Base-by-base conservation (phyloP, 2,329 filamentous ascomycete genomes). In the Hypoxylon sp. region DNA sequence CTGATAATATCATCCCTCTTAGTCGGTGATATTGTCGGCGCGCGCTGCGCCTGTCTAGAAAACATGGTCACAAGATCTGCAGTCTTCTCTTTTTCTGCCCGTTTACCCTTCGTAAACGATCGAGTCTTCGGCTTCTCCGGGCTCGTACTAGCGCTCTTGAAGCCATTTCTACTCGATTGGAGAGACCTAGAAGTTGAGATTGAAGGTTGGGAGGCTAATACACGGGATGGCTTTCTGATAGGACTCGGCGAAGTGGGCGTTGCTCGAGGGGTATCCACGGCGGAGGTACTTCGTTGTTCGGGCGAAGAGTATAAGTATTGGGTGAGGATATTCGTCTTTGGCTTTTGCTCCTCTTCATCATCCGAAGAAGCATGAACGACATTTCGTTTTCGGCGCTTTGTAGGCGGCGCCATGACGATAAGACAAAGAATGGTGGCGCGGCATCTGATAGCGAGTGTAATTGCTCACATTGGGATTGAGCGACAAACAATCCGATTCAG, bases 21-120 rank as follows among this genome's bases (percentile, higher is more conserved):
- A 7, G 71, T 69, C 2, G 74, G 74, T n/a, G 78, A 74, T 1
- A 77, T 72, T 58, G 77, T 79, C 34, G 80, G 75, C 19, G 81
- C 81, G 41, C 82, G 83, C 68, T 89, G 85, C 6, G 84, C 84
- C 75, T 91, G 89, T 53, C 84, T 89, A 17, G 87, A 89, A 71
- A 91, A 91, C 17, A 90, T 81, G 0, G 86, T 83, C 73, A 85
- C 81, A 13, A 91, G 80, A 71, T 90, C 85, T 2, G 82, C 87
- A 5, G 84, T 85, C 67, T 85, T 87, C 4, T 82, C 84, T 69
- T 83, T 87, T 57, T 86, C 85, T 5, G 82, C 82, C 5, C 76
- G 67, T 65, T 82, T 84, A n/a, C 73, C 75, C 41, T 73, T 72
- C 34, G 74, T 78, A 28, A 68, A 43, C 0, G 69, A 45, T 51